Conservation (phyloP, 805 yeast genomes). For the Starmerella tilneyi region DNA sequence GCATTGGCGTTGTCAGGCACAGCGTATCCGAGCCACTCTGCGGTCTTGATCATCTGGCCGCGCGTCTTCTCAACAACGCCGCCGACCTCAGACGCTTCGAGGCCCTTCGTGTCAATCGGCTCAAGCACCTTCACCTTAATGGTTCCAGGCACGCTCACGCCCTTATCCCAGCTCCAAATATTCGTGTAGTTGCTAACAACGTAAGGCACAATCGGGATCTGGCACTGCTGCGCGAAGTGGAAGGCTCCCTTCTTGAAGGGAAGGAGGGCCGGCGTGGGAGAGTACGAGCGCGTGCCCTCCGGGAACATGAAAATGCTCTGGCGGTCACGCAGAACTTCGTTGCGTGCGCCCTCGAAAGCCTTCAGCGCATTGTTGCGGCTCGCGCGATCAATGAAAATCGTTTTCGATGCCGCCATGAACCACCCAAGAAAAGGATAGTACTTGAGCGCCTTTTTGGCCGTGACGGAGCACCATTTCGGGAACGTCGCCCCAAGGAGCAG, state of each 20-base stretch:
- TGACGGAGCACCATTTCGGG: slow-evolving; percentile 81
- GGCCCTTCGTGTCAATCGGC: slow-evolving; percentile 62
- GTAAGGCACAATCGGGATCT: slow-evolving; percentile 78
- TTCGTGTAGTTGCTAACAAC: slow-evolving; percentile 79
- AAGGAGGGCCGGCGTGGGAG: slow-evolving; percentile 54
- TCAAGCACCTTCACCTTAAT: slow-evolving; percentile 70
- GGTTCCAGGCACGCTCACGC: slow-evolving; percentile 63
- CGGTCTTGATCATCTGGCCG: slow-evolving; percentile 42
- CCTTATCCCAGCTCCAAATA: slow-evolving; percentile 49
- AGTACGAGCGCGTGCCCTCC: slow-evolving; percentile 90
- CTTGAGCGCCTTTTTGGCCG: slow-evolving; percentile 77
- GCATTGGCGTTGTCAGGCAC: not conserved
- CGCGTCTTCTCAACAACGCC: slow-evolving; percentile 48
- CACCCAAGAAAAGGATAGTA: slow-evolving; percentile 88
- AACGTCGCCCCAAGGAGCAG: slow-evolving; percentile 70
- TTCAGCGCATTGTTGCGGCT: slow-evolving; percentile 64
- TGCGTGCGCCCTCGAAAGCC: slow-evolving; percentile 62
- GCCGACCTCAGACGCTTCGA: slow-evolving; percentile 62
- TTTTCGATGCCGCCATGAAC: slow-evolving; percentile 88
- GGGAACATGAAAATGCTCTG: slow-evolving; percentile 86
- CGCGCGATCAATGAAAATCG: slow-evolving; percentile 80
- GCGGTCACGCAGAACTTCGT: slow-evolving; percentile 47
- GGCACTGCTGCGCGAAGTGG: slow-evolving; percentile 90
- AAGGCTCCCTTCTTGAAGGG: slow-evolving; percentile 97
- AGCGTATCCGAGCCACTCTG: slow-evolving; percentile 29